Conservation (phyloP, 345 rosid genomes). For the Citrus medica region DNA sequence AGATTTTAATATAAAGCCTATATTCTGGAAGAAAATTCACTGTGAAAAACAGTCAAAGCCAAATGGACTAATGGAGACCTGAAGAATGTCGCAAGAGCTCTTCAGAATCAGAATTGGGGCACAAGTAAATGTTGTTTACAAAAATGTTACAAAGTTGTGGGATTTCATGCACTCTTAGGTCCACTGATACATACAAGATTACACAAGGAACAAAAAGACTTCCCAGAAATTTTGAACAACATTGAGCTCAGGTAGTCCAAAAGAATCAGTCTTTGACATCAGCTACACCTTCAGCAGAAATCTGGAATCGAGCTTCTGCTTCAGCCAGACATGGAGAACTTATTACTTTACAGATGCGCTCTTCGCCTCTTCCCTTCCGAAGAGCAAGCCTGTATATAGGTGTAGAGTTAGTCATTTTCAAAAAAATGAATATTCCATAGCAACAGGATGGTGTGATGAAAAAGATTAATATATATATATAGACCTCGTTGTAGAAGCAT, state of each 20-base stretch:
- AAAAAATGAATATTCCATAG: neutral
- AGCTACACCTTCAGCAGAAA: constrained; percentile 77
- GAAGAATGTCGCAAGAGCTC: neutral
- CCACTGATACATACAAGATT: constrained; percentile 1
- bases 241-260: neutral
- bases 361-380: constrained; percentile 94
- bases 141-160: neutral
- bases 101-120: neutral
- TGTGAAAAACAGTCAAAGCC: neutral
- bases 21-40: neutral
- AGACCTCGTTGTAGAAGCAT: constrained; percentile 97
- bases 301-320: constrained; percentile 92
- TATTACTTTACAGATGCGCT: constrained; percentile 93
- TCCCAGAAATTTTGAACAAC: neutral
- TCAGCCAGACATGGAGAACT: constrained; percentile 95
- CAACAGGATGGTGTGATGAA: neutral
- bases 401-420: neutral
- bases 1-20: too few relatives aligned
- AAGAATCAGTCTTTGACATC: constrained; percentile 76
- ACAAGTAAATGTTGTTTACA: neutral
- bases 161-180: neutral
- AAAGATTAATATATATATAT: too few relatives aligned
- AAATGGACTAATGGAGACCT: neutral
- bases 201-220: neutral
- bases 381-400: constrained; percentile 59